phyloP scores from a whole-genome alignment of 2,329 filamentous ascomycete species.

The Trichoderma sp. region DNA sequence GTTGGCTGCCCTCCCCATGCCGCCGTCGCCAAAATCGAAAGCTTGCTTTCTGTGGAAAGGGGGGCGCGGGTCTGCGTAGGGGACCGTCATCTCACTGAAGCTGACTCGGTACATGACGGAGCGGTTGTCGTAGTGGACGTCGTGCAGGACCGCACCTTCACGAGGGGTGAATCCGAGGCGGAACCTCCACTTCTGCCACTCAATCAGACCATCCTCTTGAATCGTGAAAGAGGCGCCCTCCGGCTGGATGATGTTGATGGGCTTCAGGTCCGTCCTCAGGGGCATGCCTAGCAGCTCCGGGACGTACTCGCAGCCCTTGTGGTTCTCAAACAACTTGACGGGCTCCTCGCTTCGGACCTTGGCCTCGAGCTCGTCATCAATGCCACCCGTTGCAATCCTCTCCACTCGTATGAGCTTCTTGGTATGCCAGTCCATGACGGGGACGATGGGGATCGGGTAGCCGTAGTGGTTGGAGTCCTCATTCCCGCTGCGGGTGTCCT shows the following conservation, averaged over 20 bases:
- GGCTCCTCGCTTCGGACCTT: slow-evolving; percentile 42
- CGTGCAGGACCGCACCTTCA: slow-evolving; percentile 71
- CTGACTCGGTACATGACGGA: slow-evolving; percentile 68
- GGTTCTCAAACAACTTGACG: slow-evolving; percentile 50
- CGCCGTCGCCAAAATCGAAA: slow-evolving; percentile 72
- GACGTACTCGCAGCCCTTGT: slow-evolving; percentile 49
- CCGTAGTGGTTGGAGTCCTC: slow-evolving; percentile 64
- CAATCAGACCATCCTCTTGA: slow-evolving; percentile 49
- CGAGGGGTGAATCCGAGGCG: slow-evolving; percentile 69
- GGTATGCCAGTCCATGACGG: slow-evolving; percentile 61
- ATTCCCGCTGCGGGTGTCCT: slow-evolving; percentile 47
- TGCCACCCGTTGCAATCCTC: slow-evolving; percentile 54
- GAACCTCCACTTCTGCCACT: slow-evolving; percentile 71
- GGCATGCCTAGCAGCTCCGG: slow-evolving; percentile 54
- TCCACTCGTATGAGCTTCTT: slow-evolving; percentile 60
- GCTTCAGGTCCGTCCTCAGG: slow-evolving; percentile 60
- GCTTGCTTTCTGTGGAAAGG: slow-evolving; percentile 71
- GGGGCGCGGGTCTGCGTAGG: slow-evolving; percentile 66
- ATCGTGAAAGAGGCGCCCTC: slow-evolving; percentile 69
- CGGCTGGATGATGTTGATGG: slow-evolving; percentile 71
- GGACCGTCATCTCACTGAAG: slow-evolving; percentile 70
- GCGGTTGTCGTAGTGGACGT: slow-evolving; percentile 67
- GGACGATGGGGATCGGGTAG: slow-evolving; percentile 61
- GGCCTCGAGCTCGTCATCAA: slow-evolving; percentile 49
- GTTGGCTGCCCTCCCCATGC: slow-evolving; percentile 67